A percentile compares a stretch with the other conserved stretches of the same genome.
These are phyloP conservation scores for Astrocystis sublimbata DNA, from an alignment of 495 filamentous ascomycete species.

Conservation along the genomic window DNA sequence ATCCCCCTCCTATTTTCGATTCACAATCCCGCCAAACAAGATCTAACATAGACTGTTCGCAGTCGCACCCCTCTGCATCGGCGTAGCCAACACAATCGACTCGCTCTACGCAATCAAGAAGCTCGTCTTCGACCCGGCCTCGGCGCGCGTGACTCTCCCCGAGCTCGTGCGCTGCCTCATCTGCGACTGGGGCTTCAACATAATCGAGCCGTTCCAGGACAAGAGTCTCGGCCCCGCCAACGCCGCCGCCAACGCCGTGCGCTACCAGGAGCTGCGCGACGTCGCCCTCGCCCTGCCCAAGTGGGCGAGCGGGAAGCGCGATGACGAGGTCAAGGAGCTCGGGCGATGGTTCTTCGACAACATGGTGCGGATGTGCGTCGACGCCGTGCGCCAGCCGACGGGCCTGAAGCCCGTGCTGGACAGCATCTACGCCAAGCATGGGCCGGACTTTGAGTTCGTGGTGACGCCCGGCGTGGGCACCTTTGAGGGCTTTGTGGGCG, in stretches of 20 bases:
- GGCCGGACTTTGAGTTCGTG: conserved; percentile 22
- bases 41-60: background rate
- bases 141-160: conserved; percentile 4
- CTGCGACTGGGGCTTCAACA: conserved; percentile 25
- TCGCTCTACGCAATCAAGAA: conserved; percentile 19
- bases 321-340: background rate
- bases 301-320: conserved; percentile 10
- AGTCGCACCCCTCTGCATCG: conserved; percentile 14
- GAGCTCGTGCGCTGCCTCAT: conserved; percentile 17
- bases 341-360: conserved; percentile 3
- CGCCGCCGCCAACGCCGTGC: conserved; percentile 15
- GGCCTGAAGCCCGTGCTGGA: background rate
- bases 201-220: conserved; percentile 27
- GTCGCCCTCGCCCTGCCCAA: conserved; percentile 13
- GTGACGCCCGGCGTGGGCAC: conserved; percentile 27
- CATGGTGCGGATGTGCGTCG: conserved; percentile 4
- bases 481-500: conserved; percentile 28
- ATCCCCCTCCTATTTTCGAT: no score
- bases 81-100: conserved; percentile 17
- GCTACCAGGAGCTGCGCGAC: conserved; percentile 17
- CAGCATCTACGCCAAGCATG: conserved; percentile 3
- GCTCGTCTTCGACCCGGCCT: conserved; percentile 3
- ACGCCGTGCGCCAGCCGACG: background rate
- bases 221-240: conserved; percentile 20
- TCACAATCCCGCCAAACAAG: background rate